Base-by-base conservation (phyloP, 495 filamentous ascomycete genomes). In the Daldinia concentrica region DNA sequence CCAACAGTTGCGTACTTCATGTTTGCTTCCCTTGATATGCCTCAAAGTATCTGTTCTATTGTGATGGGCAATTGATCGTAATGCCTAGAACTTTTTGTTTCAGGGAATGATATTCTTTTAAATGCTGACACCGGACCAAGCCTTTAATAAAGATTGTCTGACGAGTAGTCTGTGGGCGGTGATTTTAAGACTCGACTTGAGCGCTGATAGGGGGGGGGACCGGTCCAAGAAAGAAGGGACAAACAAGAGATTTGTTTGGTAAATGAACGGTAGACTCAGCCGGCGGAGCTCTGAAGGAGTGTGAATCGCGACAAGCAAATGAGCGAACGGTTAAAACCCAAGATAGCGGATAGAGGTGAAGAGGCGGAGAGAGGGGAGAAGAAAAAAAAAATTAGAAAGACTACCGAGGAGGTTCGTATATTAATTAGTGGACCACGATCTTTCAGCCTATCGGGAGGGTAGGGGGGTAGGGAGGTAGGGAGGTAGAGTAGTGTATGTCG, bases 241-340 rank as follows among this genome's bases (percentile, higher is more conserved):
- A 70, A 79, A 72, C 66, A 71, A 71, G 68, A 45, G 11, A 62
- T 7, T 62, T 74, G 75, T 74, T 72, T 75, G 71, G 51, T 41
- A 74, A 83, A 80, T 71, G 78, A 79, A 69, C 63, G 76, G 70
- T 74, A 64, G 76, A 78, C 80, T 77, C 75, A 82, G 79, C 80
- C 79, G 72, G 75, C 78, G 72, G 65, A 75, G 50, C 61, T 66
- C 15, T 58, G 63, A 72, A 76, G 64, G 62, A 74, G 61, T 48
- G 72, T 48, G 19, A 22, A 68, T 69, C 39, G 34, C 60, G 69
- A 63, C 62, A 75, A 62, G 67, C 50, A 78, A 76, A 71, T 52
- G 72, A 76, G 74, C 41, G 71, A 77, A 73, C 19, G 61, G 61
- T 32, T 43, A 37, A 64, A 66, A 62, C 68, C 70, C 66, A 71